Evolutionary conservation across 2,329 filamentous ascomycete species (phyloP).

Genomic region (Fusarium circinatum): DNA sequence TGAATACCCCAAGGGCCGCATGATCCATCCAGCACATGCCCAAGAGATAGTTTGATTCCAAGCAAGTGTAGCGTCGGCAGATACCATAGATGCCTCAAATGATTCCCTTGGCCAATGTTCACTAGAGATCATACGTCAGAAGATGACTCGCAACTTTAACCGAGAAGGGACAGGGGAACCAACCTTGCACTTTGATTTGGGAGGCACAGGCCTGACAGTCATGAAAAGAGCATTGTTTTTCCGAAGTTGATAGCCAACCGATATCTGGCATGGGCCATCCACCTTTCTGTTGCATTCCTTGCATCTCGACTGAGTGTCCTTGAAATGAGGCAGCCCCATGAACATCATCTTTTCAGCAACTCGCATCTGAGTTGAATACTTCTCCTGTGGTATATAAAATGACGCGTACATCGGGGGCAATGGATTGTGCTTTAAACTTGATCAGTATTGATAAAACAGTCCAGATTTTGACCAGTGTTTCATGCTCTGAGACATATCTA

Average conservation of each 20-base stretch:
- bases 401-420: constrained; percentile 1
- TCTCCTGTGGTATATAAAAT: neutral
- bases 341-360: constrained; percentile 26
- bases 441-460: neutral
- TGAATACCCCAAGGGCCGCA: neutral
- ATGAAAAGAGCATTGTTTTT: neutral
- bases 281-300: constrained; percentile 13
- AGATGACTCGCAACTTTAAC: neutral
- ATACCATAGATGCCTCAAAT: neutral
- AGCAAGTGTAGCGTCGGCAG: neutral
- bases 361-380: neutral
- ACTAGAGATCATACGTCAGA: neutral
- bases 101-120: neutral
- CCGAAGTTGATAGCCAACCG: constrained; percentile 8
- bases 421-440: neutral
- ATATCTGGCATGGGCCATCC: neutral
- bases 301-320: neutral
- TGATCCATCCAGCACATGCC: neutral
- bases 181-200: constrained; percentile 10
- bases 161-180: neutral
- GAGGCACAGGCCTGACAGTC: constrained; percentile 2
- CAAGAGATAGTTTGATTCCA: neutral
- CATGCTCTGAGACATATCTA: neutral
- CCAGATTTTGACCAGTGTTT: neutral
- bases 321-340: constrained; percentile 19